phyloP scores from a whole-genome alignment of 495 filamentous ascomycete species.

The Venustampulla echinocandica region DNA sequence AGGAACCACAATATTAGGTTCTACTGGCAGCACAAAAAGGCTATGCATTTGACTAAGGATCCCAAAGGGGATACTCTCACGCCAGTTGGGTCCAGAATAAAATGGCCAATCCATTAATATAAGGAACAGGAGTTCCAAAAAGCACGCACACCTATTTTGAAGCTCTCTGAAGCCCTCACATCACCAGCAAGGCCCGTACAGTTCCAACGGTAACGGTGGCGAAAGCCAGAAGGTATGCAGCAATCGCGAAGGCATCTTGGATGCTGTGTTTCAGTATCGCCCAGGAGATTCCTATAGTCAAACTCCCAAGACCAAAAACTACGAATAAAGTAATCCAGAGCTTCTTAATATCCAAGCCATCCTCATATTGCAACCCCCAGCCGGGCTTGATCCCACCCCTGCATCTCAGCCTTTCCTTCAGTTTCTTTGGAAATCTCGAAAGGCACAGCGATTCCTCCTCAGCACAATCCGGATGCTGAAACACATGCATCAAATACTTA shows the following conservation, averaged over 20 bases:
- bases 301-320: conserved; percentile 26
- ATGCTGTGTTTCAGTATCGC: conserved; percentile 26
- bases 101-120: too few relatives aligned
- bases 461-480: conserved; percentile 7
- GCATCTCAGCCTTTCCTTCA: conserved; percentile 12
- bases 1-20: too few relatives aligned
- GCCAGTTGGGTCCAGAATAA: too few relatives aligned
- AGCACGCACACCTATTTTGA: too few relatives aligned
- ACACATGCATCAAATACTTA: conserved; percentile 12
- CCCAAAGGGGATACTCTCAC: too few relatives aligned
- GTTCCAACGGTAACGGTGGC: conserved; percentile 26
- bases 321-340: conserved; percentile 26
- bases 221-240: conserved; percentile 27
- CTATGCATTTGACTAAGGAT: too few relatives aligned
- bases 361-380: conserved; percentile 35
- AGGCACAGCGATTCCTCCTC: conserved; percentile 1
- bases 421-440: conserved; percentile 21
- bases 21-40: too few relatives aligned
- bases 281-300: conserved; percentile 31
- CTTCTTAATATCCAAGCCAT: conserved; percentile 29
- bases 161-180: conserved; percentile 5
- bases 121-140: too few relatives aligned
- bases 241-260: conserved; percentile 35
- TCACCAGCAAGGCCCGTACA: conserved; percentile 24
- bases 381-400: conserved; percentile 22